Base-by-base conservation (phyloP, 805 yeast genomes). In the Cyberlindnera euphorbiiphila region DNA sequence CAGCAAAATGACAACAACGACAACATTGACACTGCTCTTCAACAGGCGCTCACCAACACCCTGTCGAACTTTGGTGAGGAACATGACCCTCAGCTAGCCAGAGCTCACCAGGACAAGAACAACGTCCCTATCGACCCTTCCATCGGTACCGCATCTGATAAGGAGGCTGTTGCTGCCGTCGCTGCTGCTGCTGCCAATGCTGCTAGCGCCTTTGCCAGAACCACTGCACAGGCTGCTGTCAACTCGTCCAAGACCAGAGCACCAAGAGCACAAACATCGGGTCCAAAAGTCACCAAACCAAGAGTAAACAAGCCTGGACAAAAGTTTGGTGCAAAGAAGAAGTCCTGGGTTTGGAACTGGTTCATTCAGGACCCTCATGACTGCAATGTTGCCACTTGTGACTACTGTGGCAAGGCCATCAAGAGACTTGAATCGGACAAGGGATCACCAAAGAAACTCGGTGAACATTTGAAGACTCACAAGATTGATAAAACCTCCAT, bases 261-360 rank as follows among this genome's bases (percentile, higher is more conserved):
- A n/a, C 41, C 25, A 20, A 34, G 25, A 19, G 25, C 23, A 22
- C 31, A 22, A 22, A 19, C 25, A 10, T 20, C 23, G 15, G 26
- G 28, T 4, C 40, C 34, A 9, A 53, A 46, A 30, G 28, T 36
- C 6, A 11, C 48, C 4, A 54, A 50, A 36, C 54, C 57, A 39
- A 48, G 64, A 28, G 47, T 54, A 15, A 72, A 71, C 49, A 61
- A 72, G 36, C 78, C 78, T 1, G 78, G 78, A 7, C 76, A 70
- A 46, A 70, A 67, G 47, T 73, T 72, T 42, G 81, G 81, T 13
- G 81, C 81, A 13, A 74, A 73, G 49, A 75, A 75, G 64, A 70
- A 68, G 46, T 72, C 77, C 22, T 76, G 81, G 81, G 80, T 75
- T 11, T 76, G 81, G 81, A 57, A 68, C 15, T 76, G 81, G 81